Evolutionary conservation across 495 filamentous ascomycete species (phyloP).

Genomic region (Cercophora sp.): DNA sequence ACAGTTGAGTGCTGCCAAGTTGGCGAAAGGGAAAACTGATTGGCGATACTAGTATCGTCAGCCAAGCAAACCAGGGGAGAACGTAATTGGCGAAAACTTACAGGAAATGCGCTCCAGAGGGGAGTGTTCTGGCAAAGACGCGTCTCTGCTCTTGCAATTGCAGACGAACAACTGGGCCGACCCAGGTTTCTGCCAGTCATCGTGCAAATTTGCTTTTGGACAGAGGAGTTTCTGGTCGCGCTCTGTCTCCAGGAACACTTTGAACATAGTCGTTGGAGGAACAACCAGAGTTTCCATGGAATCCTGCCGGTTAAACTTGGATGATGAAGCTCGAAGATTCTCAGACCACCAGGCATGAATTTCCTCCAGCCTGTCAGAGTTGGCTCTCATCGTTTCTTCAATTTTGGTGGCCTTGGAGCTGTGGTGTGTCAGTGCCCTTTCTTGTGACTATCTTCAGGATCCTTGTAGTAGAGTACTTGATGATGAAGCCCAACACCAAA

Average conservation of each 20-base stretch:
- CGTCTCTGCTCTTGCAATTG: background rate
- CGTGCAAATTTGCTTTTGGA: background rate
- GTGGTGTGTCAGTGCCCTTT: background rate
- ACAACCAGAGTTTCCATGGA: no score
- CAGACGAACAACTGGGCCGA: background rate
- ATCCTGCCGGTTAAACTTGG: no score
- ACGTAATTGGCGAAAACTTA: background rate
- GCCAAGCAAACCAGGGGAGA: background rate
- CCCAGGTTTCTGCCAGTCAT: background rate
- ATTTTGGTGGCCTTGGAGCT: background rate
- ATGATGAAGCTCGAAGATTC: background rate
- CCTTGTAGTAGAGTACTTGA: no score
- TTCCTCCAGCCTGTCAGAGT: constrained; percentile 1
- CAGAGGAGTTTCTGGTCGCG: background rate
- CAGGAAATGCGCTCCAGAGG: background rate
- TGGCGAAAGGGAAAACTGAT: constrained; percentile 5
- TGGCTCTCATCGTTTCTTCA: background rate
- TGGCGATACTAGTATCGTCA: background rate
- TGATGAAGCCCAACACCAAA: constrained; percentile 12
- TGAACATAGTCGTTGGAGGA: no score
- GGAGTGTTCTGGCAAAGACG: background rate
- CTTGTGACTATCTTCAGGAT: no score
- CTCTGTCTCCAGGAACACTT: background rate
- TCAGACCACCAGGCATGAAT: constrained; percentile 1
- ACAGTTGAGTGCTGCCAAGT: background rate